Evolutionary conservation across 148 eudicot genomes (phyloP), one percentile per base, ranked within the genome.

Genomic region (Chenopodium album): DNA sequence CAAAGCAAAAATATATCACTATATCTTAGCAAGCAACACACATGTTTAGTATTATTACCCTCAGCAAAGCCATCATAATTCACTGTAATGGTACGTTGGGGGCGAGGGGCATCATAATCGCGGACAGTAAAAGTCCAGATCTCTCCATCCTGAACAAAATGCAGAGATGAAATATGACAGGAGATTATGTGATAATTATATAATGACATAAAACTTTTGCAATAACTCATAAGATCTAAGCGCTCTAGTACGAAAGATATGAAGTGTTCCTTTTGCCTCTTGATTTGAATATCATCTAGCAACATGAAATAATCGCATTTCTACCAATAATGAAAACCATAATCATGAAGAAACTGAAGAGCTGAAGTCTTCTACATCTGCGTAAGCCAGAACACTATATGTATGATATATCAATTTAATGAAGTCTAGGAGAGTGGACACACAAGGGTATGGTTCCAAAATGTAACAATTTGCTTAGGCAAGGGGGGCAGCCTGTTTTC

Each of bases 41-140:
- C 26, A 22, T 13, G 26, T 71, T 71, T 41, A 71, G 34, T 50
- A 50, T 71, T 47, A 41, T 78, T 68, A 93, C 98, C 98, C 89
- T 95, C 98, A 71, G 98, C 92, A 91, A 95, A 95, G 70, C 98
- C 98, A 62, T 89, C 98, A 83, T 95, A 95, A 89, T 93, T 95
- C 73, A 95, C 97, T 74, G 84, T 90, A 70, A 93, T 87, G 73
- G 97, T 91, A 85, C 88, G 93, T 56, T 92, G 92, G 9, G 98
- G 98, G n/a, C 87, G 91, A 19, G 92, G 81, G 34, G 90, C 77
- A 86, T 88, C 98, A 85, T 88, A 92, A 75, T 93, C 90, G 56
- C 98, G 92, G 80, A 95, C 98, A 77, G 89, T 95, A 79, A 95
- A 95, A 70, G 91, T 93, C 98, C 98, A 95, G 78, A 92, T 87